Evolutionary conservation across 2,329 filamentous ascomycete genomes (phyloP).

Genomic region (Aspergillus floridensis): DNA sequence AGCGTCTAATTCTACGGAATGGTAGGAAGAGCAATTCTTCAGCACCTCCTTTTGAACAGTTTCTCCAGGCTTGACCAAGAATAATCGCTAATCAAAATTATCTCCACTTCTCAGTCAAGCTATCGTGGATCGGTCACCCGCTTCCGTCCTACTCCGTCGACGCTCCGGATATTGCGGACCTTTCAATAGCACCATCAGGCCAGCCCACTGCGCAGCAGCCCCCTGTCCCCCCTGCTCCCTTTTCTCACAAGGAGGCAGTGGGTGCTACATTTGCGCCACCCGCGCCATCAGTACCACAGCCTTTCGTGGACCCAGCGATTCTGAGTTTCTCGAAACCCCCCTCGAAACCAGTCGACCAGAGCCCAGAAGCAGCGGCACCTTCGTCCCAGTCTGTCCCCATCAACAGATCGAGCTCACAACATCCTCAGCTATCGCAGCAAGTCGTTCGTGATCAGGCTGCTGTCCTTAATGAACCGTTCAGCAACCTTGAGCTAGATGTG

Average conservation of each 20-base stretch:
- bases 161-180: constrained; percentile 57
- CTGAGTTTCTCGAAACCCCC: constrained; percentile 59
- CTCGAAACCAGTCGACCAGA: constrained; percentile 10
- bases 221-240: constrained; percentile 11
- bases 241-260: constrained; percentile 8
- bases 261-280: constrained; percentile 10
- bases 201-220: constrained; percentile 17
- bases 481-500: constrained; percentile 38
- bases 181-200: constrained; percentile 35
- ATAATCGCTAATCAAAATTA: constrained; percentile 20
- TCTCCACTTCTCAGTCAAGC: constrained; percentile 38
- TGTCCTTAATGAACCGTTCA: constrained; percentile 48
- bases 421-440: constrained; percentile 14
- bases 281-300: constrained; percentile 36
- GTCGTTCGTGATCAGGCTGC: constrained; percentile 27
- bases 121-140: constrained; percentile 52
- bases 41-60: background rate
- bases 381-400: constrained; percentile 23
- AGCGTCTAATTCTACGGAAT: constrained; percentile 68
- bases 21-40: constrained; percentile 50
- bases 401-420: constrained; percentile 26
- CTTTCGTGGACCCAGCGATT: constrained; percentile 80
- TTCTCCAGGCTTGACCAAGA: constrained; percentile 10
- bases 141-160: constrained; percentile 56
- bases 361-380: constrained; percentile 8